Evolutionary conservation across 768 basidiomycete species (phyloP), one percentile per base, ranked within the genome.

Genomic region (Symmetrospora coprosmae): DNA sequence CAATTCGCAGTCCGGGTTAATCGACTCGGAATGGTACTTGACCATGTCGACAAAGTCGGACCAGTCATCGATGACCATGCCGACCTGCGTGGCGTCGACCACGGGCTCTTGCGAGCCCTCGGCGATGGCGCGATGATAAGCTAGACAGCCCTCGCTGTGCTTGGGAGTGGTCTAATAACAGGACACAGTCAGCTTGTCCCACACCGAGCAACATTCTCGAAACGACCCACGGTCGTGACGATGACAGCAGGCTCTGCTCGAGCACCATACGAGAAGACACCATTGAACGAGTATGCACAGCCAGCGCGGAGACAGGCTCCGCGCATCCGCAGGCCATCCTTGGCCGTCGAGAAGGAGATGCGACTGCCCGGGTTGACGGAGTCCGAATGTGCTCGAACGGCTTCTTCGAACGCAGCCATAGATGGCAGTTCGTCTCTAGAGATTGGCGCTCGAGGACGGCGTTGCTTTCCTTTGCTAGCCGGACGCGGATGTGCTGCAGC

Each of bases 231-330:
- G 9, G 49, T 35, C 5, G 49, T 50, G 30, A 50, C 49, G 13
- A 34, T 50, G 49, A 50, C 49, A 31, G 49, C 49, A 31, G 49
- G 49, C 16, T 23, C 21, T 4, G 21, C 31, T 21, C 49, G 49
- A 5, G 28, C 33, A 11, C 49, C 49, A 19, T 50, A 35, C 49
- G 33, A 30, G 31, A 34, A 50, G 19, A 50, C 49, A 34, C 49
- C 38, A 19, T 50, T 50, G 49, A 50, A 50, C 21, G 31, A 34
- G 21, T 50, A 50, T 25, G 27, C 31, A 34, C 49, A 50, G 28
- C 38, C 49, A 19, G 49, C 28, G 33, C 49, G 49, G 31, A 30
- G 23, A 19, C 49, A 50, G 28, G 33, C 33, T 14, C 33, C 49
- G 21, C 49, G 33, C 4, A 50, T 35, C 9, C 49, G 27, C n/a